phyloP scores from a whole-genome alignment of 495 filamentous ascomycete species.

The Xylaria venustula region DNA sequence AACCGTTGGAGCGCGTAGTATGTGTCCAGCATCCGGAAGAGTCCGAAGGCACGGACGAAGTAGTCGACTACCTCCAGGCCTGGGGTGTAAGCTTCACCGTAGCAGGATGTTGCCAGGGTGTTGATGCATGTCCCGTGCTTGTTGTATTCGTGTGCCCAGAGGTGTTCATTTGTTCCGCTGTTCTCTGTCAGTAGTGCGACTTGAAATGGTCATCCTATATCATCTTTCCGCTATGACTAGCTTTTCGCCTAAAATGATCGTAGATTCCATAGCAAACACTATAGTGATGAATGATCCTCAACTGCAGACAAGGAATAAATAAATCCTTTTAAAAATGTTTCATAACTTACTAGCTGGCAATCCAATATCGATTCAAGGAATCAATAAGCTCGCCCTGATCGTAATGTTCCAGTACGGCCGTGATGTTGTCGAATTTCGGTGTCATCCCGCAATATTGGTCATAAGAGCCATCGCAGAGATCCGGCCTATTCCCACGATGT shows the following conservation, averaged over 20 bases:
- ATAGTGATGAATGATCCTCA: no score
- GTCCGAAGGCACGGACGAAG: conserved; percentile 55
- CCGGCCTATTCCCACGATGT: conserved; percentile 53
- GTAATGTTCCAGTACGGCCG: conserved; percentile 59
- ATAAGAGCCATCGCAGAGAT: conserved; percentile 80
- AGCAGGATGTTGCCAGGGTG: conserved; percentile 72
- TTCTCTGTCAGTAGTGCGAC: background rate
- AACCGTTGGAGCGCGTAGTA: conserved; percentile 58
- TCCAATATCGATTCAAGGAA: conserved; percentile 82
- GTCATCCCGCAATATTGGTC: conserved; percentile 68
- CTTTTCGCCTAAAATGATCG: background rate
- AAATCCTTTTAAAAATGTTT: no score
- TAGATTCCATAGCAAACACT: no score
- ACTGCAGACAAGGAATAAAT: no score
- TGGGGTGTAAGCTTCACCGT: conserved; percentile 56
- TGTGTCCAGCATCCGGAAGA: conserved; percentile 60
- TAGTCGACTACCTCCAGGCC: conserved; percentile 63
- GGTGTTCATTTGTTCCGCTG: conserved; percentile 58
- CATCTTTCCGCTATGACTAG: background rate
- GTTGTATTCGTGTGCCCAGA: conserved; percentile 88
- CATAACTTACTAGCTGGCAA: conserved; percentile 43
- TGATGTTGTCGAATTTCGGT: conserved; percentile 71
- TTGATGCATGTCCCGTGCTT: conserved; percentile 80
- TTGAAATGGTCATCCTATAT: background rate
- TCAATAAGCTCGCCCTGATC: conserved; percentile 61